These are phyloP conservation scores for Stemphylium vesicarium DNA, from an alignment of 2,329 filamentous ascomycete species.

Conservation along the genomic window DNA sequence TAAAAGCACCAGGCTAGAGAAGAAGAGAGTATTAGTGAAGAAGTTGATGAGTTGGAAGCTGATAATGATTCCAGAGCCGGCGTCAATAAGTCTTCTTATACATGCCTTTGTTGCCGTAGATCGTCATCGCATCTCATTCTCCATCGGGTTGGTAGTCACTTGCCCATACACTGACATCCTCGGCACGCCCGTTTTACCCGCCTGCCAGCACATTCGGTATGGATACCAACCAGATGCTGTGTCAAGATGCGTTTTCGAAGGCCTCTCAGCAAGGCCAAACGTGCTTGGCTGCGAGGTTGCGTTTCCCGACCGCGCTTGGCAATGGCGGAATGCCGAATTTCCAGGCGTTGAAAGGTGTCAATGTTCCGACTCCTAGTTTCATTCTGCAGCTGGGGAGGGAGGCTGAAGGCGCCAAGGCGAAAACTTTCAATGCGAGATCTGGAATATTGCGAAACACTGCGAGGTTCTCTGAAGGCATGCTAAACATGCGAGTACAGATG, in stretches of 20 bases:
- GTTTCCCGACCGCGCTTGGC: conserved; percentile 30
- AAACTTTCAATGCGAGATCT: conserved; percentile 19
- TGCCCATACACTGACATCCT: neutral
- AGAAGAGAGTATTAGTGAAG: conserved; percentile 17
- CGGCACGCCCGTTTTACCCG: too few relatives aligned
- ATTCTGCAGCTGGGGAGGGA: conserved; percentile 15
- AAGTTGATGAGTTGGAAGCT: conserved; percentile 20
- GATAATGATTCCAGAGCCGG: conserved; percentile 19
- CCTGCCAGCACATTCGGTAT: neutral
- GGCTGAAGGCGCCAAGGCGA: conserved; percentile 28
- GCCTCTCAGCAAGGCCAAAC: conserved; percentile 18
- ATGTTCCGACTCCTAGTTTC: conserved; percentile 24
- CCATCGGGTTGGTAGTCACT: conserved; percentile 9
- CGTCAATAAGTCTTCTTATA: conserved; percentile 27
- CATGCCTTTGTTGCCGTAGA: neutral
- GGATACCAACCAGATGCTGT: conserved; percentile 18
- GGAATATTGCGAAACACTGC: neutral
- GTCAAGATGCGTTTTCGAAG: conserved; percentile 20
- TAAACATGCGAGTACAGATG: too few relatives aligned
- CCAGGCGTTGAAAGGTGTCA: conserved; percentile 18
- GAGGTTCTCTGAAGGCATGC: too few relatives aligned
- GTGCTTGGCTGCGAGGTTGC: conserved; percentile 30
- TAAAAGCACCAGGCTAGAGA: conserved; percentile 31
- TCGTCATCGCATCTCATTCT: conserved; percentile 9
- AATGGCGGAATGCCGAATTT: conserved; percentile 4